These are phyloP conservation scores for Clitoria ternatea DNA, from an alignment of 306 rosid genomes.

Conservation along the genomic window DNA sequence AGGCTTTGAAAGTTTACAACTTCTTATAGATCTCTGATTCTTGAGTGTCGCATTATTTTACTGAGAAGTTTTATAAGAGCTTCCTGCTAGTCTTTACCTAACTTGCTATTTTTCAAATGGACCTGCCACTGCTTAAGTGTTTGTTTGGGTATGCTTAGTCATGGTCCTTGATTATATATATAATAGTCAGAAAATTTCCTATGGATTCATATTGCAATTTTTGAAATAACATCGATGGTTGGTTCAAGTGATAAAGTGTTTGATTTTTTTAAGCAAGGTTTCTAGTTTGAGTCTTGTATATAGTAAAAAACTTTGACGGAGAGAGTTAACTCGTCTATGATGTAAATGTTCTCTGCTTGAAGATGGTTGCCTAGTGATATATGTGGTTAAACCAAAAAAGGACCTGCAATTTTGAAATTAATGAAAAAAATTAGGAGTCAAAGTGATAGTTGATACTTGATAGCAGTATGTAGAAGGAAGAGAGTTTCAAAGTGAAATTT, in stretches of 20 bases:
- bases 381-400: no score
- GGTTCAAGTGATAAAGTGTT: no score
- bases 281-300: no score
- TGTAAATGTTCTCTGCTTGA: not conserved
- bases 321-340: no score
- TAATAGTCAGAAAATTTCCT: not conserved
- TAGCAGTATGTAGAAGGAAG: not conserved
- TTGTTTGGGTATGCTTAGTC: not conserved
- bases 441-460: not conserved
- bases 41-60: not conserved
- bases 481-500: not conserved
- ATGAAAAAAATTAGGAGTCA: not conserved
- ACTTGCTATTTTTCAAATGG: not conserved
- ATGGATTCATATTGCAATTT: no score
- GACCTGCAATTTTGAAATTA: not conserved
- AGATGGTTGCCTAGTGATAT: no score
- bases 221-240: no score
- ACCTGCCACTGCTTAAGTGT: not conserved
- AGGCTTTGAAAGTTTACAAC: slow-evolving; percentile 6
- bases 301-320: no score
- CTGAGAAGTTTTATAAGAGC: not conserved
- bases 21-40: slow-evolving; percentile 11
- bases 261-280: no score
- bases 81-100: not conserved
- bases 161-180: not conserved